Evolutionary conservation across 371 early-diverging fungal genomes (phyloP).

Genomic region (Apophysomyces sp.): DNA sequence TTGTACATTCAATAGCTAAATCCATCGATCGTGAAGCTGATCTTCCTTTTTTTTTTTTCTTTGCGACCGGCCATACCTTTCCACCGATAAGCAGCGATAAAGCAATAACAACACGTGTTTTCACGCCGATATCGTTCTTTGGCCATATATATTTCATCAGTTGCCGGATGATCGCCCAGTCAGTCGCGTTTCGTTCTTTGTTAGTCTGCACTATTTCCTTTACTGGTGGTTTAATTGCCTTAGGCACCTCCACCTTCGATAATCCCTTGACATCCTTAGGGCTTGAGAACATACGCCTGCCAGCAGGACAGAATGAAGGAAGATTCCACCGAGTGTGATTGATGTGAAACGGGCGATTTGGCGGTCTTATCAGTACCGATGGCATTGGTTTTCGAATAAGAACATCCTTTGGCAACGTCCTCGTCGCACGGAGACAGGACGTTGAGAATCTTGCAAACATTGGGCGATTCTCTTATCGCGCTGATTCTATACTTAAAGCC

Average conservation of each 20-base stretch:
- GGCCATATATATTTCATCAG: constrained; percentile 91
- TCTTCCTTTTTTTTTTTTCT: too few species aligned
- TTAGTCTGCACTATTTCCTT: not conserved
- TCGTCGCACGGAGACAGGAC: constrained; percentile 1
- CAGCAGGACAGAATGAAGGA: not conserved
- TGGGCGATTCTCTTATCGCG: not conserved
- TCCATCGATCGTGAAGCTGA: not conserved
- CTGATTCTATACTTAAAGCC: not conserved
- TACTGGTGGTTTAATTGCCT: not conserved
- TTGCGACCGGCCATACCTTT: constrained; percentile 40
- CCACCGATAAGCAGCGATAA: constrained; percentile 78
- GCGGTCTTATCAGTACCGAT: not conserved
- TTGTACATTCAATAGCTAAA: constrained; percentile 84
- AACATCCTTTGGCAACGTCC: not conserved
- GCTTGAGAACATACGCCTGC: not conserved
- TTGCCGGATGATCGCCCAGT: constrained; percentile 77
- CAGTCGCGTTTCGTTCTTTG: constrained; percentile 43
- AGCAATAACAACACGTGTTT: constrained; percentile 85
- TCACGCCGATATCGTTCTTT: constrained; percentile 72
- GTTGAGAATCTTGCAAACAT: not conserved
- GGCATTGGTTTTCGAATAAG: not conserved
- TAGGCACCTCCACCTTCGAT: not conserved
- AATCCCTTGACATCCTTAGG: not conserved
- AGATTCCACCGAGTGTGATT: not conserved
- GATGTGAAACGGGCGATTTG: not conserved